Percentiles rank a stretch among this genome's conserved stretches.
Evolutionary conservation across 441 rosid genomes (phyloP).

Genomic region (Dalechampia spathulata): DNA sequence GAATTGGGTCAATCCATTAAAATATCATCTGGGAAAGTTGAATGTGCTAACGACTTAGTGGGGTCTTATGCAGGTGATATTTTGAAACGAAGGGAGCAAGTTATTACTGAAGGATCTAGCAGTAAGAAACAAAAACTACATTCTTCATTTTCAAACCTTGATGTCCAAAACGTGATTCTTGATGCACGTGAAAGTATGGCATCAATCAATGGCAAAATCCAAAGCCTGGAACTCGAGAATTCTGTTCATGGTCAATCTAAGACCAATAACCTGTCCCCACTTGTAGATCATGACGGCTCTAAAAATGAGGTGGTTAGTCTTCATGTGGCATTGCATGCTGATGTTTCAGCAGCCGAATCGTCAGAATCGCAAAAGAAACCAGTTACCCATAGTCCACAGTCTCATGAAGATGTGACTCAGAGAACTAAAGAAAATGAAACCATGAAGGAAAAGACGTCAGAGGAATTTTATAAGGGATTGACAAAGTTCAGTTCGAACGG

Average conservation of each 20-base stretch:
- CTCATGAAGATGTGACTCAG: neutral
- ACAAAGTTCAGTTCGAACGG: slow-evolving; percentile 16
- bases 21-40: slow-evolving; percentile 22
- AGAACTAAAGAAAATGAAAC: slow-evolving; percentile 13
- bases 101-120: slow-evolving; percentile 22
- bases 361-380: slow-evolving; percentile 13
- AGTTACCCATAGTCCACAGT: slow-evolving; percentile 8
- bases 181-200: slow-evolving; percentile 20
- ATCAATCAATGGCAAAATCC: slow-evolving; percentile 20
- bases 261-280: slow-evolving; percentile 15
- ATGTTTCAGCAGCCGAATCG: slow-evolving; percentile 15
- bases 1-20: slow-evolving; percentile 16
- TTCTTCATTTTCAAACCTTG: slow-evolving; percentile 23
- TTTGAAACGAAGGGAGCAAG: slow-evolving; percentile 21
- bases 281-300: slow-evolving; percentile 14
- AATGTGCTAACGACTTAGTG: slow-evolving; percentile 18
- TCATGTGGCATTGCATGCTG: slow-evolving; percentile 16
- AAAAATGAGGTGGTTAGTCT: slow-evolving; percentile 12
- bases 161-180: slow-evolving; percentile 23
- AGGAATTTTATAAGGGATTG: slow-evolving; percentile 20
- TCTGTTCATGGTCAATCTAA: slow-evolving; percentile 18
- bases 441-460: slow-evolving; percentile 22
- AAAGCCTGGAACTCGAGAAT: slow-evolving; percentile 17
- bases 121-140: slow-evolving; percentile 29
- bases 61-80: slow-evolving; percentile 25